These are phyloP conservation scores for Creolimax fragrantissima DNA, from an alignment of 78 protist species.

Conservation along the genomic window DNA sequence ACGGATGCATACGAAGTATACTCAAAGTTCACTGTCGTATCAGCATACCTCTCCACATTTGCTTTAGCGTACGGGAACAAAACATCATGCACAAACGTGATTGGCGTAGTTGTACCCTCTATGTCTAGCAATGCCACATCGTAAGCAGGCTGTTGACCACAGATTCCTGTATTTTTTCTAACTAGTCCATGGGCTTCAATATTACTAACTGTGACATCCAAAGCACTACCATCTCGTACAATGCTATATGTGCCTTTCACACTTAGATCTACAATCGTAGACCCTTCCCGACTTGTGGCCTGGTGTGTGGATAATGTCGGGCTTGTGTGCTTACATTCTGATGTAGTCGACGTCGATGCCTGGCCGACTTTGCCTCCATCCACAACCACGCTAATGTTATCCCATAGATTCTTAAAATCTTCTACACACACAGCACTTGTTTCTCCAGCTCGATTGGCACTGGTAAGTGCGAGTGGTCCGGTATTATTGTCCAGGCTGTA, in stretches of 20 bases:
- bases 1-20: not conserved
- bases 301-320: no score
- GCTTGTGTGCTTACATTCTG: no score
- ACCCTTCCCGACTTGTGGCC: no score
- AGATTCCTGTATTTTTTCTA: not conserved
- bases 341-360: not conserved
- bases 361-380: not conserved
- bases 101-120: constrained; percentile 77
- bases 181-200: not conserved
- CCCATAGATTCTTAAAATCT: not conserved
- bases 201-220: not conserved
- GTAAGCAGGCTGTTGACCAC: no score
- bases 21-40: not conserved
- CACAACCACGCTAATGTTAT: not conserved
- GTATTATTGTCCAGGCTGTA: not conserved
- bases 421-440: not conserved
- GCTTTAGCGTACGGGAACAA: constrained; percentile 58
- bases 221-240: not conserved
- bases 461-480: constrained; percentile 9
- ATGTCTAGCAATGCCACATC: constrained; percentile 32
- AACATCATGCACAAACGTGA: constrained; percentile 66
- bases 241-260: not conserved
- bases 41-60: not conserved
- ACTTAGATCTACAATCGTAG: not conserved
- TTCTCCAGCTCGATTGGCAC: not conserved